Evolutionary conservation across 23 red algal species (phyloP), one percentile per base, ranked within the genome.

Genomic region (Gracilaria gracilis): DNA sequence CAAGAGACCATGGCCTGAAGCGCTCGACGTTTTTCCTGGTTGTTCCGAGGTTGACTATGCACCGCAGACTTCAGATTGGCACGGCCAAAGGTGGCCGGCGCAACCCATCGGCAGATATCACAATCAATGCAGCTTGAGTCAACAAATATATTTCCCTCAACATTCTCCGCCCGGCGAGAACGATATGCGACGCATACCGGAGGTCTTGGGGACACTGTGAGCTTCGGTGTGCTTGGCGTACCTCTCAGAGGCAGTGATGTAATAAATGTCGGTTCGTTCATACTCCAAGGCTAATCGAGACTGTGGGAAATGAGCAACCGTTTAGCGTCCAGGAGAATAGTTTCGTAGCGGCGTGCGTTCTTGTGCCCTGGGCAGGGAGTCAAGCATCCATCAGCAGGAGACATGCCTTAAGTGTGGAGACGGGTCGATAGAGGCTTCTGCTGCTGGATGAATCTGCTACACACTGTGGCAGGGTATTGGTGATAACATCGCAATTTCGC

Each of bases 51-150:
- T 64, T 98, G 95, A 35, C 55, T 67, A 38, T 91, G 37, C 15
- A 98, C 95, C 14, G 81, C 81, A 55, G 87, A 92, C 88, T 91
- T 67, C 19, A 51, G 73, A 35, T 74, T 54, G 15, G 32, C 19
- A 7, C 71, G 51, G 71, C 75, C 21, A 79, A 98, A 98, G 5
- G 73, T 92, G 35, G 32, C 37, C 23, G 95, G 95, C 24, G 87
- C 85, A 70, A 93, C 39, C 82, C 88, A 90, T 80, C 91, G 57
- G 40, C 95, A 98, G 24, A 75, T 86, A 40, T 94, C 95, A 54
- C 95, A 98, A 28, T 98, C 86, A 27, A 98, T 98, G 40, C 95
- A 98, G 61, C 80, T 85, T n/a, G 80, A 67, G 66, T 98, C 88
- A 9, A 98, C 95, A 55, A 74, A 98, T 31, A 98, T 58, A 39